Percentiles rank a stretch among this genome's conserved stretches.
Evolutionary conservation across 495 filamentous ascomycete genomes (phyloP).

Genomic region (Aspergillus hancockii): DNA sequence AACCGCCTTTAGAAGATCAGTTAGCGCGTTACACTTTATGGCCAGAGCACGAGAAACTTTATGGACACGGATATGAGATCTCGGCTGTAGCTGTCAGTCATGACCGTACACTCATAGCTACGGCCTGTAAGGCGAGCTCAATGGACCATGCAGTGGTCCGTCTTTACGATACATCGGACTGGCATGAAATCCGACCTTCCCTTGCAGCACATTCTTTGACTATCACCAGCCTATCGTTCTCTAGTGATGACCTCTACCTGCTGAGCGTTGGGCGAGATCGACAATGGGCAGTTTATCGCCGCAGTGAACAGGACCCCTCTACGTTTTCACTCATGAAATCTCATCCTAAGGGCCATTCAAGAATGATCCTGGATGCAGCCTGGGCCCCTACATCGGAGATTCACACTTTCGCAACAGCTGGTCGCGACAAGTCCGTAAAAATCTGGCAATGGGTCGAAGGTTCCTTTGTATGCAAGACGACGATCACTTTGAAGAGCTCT

Average conservation of each 20-base stretch:
- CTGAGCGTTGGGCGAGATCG: conserved; percentile 90
- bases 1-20: conserved; percentile 87
- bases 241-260: conserved; percentile 67
- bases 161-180: conserved; percentile 79
- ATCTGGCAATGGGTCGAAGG: conserved; percentile 60
- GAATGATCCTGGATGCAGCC: conserved; percentile 84
- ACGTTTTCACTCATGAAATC: conserved; percentile 57
- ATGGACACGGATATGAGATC: conserved; percentile 98
- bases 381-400: conserved; percentile 64
- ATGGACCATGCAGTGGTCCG: conserved; percentile 93
- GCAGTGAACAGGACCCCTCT: conserved; percentile 36
- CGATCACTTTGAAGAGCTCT: conserved; percentile 56
- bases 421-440: conserved; percentile 82
- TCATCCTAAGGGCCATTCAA: conserved; percentile 80
- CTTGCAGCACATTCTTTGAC: conserved; percentile 81
- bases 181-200: conserved; percentile 85
- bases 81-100: conserved; percentile 81
- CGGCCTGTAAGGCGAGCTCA: conserved; percentile 90
- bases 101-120: conserved; percentile 75
- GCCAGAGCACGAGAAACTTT: conserved; percentile 96
- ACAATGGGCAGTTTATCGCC: conserved; percentile 80
- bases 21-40: conserved; percentile 88
- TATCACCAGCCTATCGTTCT: conserved; percentile 77
- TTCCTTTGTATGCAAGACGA: conserved; percentile 49
- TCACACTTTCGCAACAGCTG: conserved; percentile 76